Base-by-base conservation (phyloP, 768 basidiomycete genomes). In the Neoboletus magnificus region DNA sequence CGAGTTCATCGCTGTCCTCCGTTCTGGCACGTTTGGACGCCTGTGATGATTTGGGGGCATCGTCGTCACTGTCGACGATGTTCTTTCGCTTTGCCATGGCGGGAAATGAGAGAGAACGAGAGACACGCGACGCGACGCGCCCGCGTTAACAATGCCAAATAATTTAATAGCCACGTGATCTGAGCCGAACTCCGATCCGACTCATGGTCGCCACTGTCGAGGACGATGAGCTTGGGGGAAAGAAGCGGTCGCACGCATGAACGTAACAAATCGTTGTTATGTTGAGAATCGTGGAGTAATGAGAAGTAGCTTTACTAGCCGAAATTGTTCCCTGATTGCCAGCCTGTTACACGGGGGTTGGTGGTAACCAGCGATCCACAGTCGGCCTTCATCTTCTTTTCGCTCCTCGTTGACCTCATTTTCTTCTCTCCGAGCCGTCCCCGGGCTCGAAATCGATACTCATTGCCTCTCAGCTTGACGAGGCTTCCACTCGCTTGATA, bases 31-130 rank as follows among this genome's bases (percentile, higher is more conserved):
- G 78, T 62, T 81, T 81, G 9, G 74, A 73, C 0, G 62, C 66
- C 22, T 74, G 77, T 2, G 77, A 72, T 2, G 54, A 62, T 5
- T 59, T 50, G 0, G 60, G 63, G 3, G 57, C 57, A 1, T 77
- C 76, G 35, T 76, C 74, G 41, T 83, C 82, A 23, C 78, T 78
- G 52, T 78, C 74, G 23, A 63, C 65, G 2, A 62, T 55, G 9
- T 76, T 76, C 57, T 77, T 79, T 56, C 84, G 79, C 68, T 86
- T 87, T 10, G 76, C 71, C 85, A 86, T 87, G 49, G 54, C 10
- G 57, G 32, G 37, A 20, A 22, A 42, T 36, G 15, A 33, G 48
- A 35, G 48, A n/a, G 42, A 35, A 32, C 56, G 57, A 59, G 57
- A 30, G 45, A 59, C 35, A 13, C 59, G 57, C 57, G 72, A 71